Evolutionary conservation across 2,329 filamentous ascomycete species (phyloP), one percentile per base, ranked within the genome.

Genomic region (Fusarium falciforme): DNA sequence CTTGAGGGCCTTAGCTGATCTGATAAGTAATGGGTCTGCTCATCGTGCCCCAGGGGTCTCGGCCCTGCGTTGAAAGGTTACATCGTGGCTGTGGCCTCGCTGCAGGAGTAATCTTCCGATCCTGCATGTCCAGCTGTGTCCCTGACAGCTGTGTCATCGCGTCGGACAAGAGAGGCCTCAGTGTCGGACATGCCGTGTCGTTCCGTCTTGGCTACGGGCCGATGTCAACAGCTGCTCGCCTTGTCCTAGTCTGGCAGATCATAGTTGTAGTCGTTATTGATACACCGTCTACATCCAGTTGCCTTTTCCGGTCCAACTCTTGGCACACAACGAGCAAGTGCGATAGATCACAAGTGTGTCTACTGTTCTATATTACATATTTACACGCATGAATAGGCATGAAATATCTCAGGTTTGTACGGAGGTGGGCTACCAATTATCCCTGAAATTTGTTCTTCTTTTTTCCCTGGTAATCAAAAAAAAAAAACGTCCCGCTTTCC

Each of bases 331-430:
- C 61, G 62, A 59, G 36, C 25, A 42, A 72, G 64, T 52, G 44
- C n/a, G 25, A 36, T 17, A 9, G 36, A 57, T 74, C 67, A 55
- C 61, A 64, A 66, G 47, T 75, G 68, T 60, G 66, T 63, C 68
- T 58, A 22, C 29, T 66, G 67, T 64, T 74, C 74, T 74, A 76
- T 75, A 78, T 77, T 73, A 76, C 68, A 78, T 66, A 74, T 55
- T 72, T 60, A 70, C 73, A 73, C 57, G 61, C 55, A 68, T 52
- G 63, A 71, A 47, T 44, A 66, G 66, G 38, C 64, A 67, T 77
- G 70, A 70, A 77, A 55, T 66, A 36, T 49, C 65, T 70, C 67
- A 64, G 69, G 67, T 64, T 67, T 68, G 71, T 74, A 64, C 64
- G 67, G 64, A 66, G 58, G 38, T 68, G 59, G 73, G 66, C 72